Conservation (phyloP, 1,139 yeast species). For the Candida sp. region DNA sequence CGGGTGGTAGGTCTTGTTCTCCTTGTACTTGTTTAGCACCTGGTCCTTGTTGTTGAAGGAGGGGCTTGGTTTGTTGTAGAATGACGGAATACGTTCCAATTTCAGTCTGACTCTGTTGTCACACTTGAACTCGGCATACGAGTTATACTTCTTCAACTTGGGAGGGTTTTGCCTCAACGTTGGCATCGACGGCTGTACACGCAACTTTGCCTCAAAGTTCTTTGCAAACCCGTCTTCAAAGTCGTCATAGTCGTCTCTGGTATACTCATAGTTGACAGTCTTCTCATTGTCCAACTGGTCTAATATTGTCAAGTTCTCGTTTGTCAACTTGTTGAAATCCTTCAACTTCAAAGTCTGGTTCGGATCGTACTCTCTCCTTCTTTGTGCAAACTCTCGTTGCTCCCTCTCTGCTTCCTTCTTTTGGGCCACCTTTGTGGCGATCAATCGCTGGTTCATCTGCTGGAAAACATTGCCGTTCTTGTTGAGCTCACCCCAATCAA, state of each 20-base stretch:
- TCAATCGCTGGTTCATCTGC: slow-evolving; percentile 22
- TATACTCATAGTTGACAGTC: slow-evolving; percentile 41
- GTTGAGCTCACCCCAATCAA: slow-evolving; percentile 46
- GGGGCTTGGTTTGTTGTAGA: slow-evolving; percentile 27
- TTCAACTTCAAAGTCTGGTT: slow-evolving; percentile 32
- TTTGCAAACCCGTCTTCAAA: slow-evolving; percentile 41
- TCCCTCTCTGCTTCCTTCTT: slow-evolving; percentile 40
- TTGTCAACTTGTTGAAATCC: slow-evolving; percentile 27
- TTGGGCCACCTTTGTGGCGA: slow-evolving; percentile 29
- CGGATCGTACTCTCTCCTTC: slow-evolving; percentile 21
- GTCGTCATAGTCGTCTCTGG: slow-evolving; percentile 42
- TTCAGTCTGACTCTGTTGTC: slow-evolving; percentile 39
- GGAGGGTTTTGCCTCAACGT: slow-evolving; percentile 15
- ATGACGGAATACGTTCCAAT: slow-evolving; percentile 49
- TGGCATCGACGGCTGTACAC: slow-evolving; percentile 16
- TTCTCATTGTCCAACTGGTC: slow-evolving; percentile 38
- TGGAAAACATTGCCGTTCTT: slow-evolving; percentile 35
- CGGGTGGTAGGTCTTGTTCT: slow-evolving; percentile 14
- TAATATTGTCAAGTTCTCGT: slow-evolving; percentile 19
- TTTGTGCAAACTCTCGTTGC: slow-evolving; percentile 30
- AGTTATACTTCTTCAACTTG: slow-evolving; percentile 30
- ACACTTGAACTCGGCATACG: slow-evolving; percentile 39
- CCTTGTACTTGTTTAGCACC: slow-evolving; percentile 32
- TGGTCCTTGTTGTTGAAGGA: slow-evolving; percentile 24
- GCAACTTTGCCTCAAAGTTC: slow-evolving; percentile 16